Evolutionary conservation across 495 filamentous ascomycete genomes (phyloP), one percentile per base, ranked within the genome.

Genomic region (Xylaria venustula): DNA sequence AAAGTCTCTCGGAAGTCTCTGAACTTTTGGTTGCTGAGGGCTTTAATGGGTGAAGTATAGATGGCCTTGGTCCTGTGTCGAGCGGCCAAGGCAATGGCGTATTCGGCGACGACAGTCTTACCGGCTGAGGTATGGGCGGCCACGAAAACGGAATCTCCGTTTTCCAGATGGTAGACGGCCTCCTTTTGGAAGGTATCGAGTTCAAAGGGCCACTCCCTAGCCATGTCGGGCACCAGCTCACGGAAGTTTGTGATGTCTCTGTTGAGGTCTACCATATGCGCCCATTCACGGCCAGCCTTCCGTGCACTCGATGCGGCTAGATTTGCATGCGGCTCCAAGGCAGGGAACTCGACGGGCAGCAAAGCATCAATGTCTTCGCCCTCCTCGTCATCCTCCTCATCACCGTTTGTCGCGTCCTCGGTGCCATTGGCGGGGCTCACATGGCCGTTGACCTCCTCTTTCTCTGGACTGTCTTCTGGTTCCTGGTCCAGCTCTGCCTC

Each of bases 51-150:
- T 5, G 94, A 98, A 1, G 94, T 98, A 73, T 98, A 98, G 64
- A 98, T 97, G 28, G 94, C 93, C 70, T 98, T 98, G 26, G 94
- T 98, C 94, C 97, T 98, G 71, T 98, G 94, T 66, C 92, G 95
- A 5, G 89, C 89, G 25, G 94, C 94, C 64, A 98, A 77, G 3
- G 95, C 92, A 74, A 98, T 98, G 25, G 92, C 94, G 75, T 98
- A 98, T 68, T 98, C 94, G 22, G 94, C 94, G 7, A 98, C 94
- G 1, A 98, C 94, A 3, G 94, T 98, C 80, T 98, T 98, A 36
- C 94, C 94, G 26, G 94, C 94, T 19, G 95, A 98, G 0, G 94
- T 98, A 72, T 98, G 94, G 4, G 94, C 94, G n/a, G 95, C 94
- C 26, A 98, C 95, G 68, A 98, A 98, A 40, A 98, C 94, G 0